These are phyloP conservation scores for Carex arenaria DNA, from an alignment of 202 grass and related monocot genomes.

Conservation along the genomic window DNA sequence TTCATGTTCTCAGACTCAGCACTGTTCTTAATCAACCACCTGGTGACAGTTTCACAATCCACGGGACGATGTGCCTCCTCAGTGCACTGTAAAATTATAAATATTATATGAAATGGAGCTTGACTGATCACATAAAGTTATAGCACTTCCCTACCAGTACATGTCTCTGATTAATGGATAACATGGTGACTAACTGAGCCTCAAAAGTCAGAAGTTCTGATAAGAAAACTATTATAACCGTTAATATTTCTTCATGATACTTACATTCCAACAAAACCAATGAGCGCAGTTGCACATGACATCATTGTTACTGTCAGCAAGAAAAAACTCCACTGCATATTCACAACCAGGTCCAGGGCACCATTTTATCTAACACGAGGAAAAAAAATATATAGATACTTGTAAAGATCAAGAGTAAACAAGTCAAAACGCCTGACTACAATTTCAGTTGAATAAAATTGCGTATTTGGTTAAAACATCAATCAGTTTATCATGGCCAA, in stretches of 20 bases:
- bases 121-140: background rate
- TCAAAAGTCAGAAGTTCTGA: background rate
- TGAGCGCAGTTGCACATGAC: slow-evolving; percentile 71
- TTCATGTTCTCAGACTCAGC: slow-evolving; percentile 99
- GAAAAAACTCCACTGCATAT: slow-evolving; percentile 68
- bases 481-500: background rate
- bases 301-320: slow-evolving; percentile 63
- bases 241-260: slow-evolving; percentile 11
- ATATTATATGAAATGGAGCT: background rate
- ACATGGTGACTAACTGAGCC: background rate
- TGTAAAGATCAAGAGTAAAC: slow-evolving; percentile 9
- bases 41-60: slow-evolving; percentile 68
- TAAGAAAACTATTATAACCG: background rate
- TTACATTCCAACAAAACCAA: slow-evolving; percentile 96
- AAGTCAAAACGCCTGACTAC: background rate
- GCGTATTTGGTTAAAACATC: background rate
- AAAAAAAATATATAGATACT: slow-evolving; percentile 7
- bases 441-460: slow-evolving; percentile 2
- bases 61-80: slow-evolving; percentile 96
- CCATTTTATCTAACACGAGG: slow-evolving; percentile 75
- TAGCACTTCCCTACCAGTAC: background rate
- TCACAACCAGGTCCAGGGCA: slow-evolving; percentile 90
- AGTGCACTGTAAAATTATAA: slow-evolving; percentile 55
- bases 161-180: slow-evolving; percentile 2
- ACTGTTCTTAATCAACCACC: slow-evolving; percentile 94